Conservation (phyloP, 768 basidiomycete species). For the Mycena crocata region DNA sequence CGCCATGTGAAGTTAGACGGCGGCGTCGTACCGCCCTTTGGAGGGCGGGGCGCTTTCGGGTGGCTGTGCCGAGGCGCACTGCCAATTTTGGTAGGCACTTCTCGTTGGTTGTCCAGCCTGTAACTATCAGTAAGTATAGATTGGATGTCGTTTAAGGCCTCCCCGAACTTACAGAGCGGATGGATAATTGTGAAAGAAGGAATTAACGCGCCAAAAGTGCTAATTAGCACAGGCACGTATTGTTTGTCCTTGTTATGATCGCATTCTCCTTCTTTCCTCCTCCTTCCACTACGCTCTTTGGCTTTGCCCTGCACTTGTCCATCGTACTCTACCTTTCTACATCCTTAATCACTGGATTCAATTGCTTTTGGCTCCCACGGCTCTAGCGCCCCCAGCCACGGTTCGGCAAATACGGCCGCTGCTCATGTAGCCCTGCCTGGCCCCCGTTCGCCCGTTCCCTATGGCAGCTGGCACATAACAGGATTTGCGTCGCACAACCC, state of each 20-base stretch:
- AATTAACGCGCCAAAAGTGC: neutral
- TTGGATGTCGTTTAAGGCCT: neutral
- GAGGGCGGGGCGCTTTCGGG: neutral
- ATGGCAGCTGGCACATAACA: too few relatives aligned
- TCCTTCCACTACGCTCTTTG: neutral
- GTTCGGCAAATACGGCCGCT: too few relatives aligned
- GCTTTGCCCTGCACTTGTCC: neutral
- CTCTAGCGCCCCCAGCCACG: too few relatives aligned
- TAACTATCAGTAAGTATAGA: too few relatives aligned
- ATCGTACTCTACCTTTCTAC: neutral
- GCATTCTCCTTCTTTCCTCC: neutral
- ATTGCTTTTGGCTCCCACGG: too few relatives aligned
- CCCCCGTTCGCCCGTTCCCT: too few relatives aligned
- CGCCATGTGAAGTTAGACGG: neutral
- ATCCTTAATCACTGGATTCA: neutral
- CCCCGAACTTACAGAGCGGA: neutral
- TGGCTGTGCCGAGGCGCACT: too few relatives aligned
- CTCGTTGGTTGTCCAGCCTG: too few relatives aligned
- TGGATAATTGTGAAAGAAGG: neutral
- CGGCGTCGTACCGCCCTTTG: neutral
- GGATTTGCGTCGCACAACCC: too few relatives aligned
- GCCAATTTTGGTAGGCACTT: too few relatives aligned
- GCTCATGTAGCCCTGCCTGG: too few relatives aligned
- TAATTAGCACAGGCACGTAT: neutral
- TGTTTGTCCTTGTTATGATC: neutral